These are phyloP conservation scores for Pyrenophora tritici-repentis DNA, from an alignment of 2,329 filamentous ascomycete genomes.

Conservation along the genomic window DNA sequence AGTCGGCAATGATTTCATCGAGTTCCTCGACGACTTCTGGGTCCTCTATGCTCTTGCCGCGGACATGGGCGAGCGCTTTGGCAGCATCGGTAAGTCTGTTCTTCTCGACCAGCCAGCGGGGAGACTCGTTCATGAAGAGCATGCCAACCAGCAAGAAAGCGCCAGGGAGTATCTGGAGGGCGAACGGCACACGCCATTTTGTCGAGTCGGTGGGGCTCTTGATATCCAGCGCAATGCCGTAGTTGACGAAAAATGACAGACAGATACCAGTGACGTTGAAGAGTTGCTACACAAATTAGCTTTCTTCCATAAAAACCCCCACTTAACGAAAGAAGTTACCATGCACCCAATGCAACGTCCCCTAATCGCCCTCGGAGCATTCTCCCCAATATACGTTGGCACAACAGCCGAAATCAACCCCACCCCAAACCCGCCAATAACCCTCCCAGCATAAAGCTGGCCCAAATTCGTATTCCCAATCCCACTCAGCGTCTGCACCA, in stretches of 20 bases:
- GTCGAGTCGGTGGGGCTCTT: constrained; percentile 46
- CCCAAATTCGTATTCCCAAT: constrained; percentile 42
- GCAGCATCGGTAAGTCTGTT: constrained; percentile 53
- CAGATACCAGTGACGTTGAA: constrained; percentile 55
- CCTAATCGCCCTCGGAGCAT: constrained; percentile 50
- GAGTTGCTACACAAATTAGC: constrained; percentile 31
- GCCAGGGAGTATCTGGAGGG: constrained; percentile 59
- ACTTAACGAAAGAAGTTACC: constrained; percentile 9
- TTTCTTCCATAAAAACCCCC: background rate
- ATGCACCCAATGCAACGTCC: constrained; percentile 47
- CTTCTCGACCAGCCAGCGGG: constrained; percentile 61
- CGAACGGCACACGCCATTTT: constrained; percentile 61
- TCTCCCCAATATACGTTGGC: constrained; percentile 53
- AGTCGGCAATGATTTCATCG: constrained; percentile 50
- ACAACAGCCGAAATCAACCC: constrained; percentile 51
- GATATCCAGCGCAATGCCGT: constrained; percentile 55
- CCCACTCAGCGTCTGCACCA: constrained; percentile 49
- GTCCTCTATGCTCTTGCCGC: constrained; percentile 44
- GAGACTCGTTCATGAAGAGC: constrained; percentile 58
- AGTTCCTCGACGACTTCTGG: constrained; percentile 47
- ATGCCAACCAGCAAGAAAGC: constrained; percentile 56
- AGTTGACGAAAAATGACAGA: constrained; percentile 59
- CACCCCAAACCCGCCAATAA: constrained; percentile 53
- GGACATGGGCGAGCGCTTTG: constrained; percentile 48
- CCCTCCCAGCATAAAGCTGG: constrained; percentile 50